phyloP scores from a whole-genome alignment of 2,329 filamentous ascomycete genomes.

The Diatrype stigma region DNA sequence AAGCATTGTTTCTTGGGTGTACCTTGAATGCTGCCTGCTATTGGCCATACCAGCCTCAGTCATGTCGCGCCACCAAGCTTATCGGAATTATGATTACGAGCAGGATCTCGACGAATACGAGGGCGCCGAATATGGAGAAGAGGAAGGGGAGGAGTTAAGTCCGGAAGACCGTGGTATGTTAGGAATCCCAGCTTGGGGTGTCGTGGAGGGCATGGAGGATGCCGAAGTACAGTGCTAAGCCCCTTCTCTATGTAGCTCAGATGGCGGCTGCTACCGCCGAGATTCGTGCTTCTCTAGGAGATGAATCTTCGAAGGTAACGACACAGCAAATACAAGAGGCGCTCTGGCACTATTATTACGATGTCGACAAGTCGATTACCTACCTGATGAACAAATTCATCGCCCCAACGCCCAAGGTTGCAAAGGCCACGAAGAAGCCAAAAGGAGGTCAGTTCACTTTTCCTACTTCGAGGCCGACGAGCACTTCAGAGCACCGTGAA shows the following conservation, averaged over 20 bases:
- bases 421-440: slow-evolving; percentile 36
- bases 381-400: slow-evolving; percentile 69
- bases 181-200: not conserved
- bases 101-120: slow-evolving; percentile 50
- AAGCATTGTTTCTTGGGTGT: no score
- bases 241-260: slow-evolving; percentile 18
- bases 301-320: slow-evolving; percentile 52
- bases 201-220: no score
- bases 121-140: slow-evolving; percentile 35
- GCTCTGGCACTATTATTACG: slow-evolving; percentile 94
- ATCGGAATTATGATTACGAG: slow-evolving; percentile 46
- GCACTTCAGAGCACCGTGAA: slow-evolving; percentile 3
- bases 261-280: slow-evolving; percentile 64
- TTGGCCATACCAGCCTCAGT: not conserved
- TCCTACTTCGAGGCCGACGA: slow-evolving; percentile 9
- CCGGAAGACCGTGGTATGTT: slow-evolving; percentile 27
- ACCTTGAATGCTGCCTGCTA: no score
- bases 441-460: slow-evolving; percentile 39
- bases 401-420: slow-evolving; percentile 36
- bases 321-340: slow-evolving; percentile 75
- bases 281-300: slow-evolving; percentile 63
- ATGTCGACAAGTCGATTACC: slow-evolving; percentile 77
- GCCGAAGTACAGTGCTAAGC: not conserved
- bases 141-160: slow-evolving; percentile 40
- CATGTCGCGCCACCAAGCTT: slow-evolving; percentile 46